Evolutionary conservation across 225 moss, liverwort and hornwort species (phyloP).

Genomic region (Sphagnum contortum): DNA sequence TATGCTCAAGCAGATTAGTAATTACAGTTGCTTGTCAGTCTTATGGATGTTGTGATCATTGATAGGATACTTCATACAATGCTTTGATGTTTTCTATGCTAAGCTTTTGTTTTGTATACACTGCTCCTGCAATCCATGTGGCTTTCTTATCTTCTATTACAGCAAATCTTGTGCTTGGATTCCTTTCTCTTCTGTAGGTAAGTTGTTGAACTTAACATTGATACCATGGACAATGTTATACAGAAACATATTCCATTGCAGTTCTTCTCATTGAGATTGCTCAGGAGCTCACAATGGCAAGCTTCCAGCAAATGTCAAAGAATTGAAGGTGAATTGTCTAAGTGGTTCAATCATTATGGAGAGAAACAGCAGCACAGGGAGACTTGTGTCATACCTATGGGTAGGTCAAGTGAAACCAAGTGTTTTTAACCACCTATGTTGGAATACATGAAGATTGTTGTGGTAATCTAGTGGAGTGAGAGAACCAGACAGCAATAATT

Average conservation of each 20-base stretch:
- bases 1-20: no score
- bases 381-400: not conserved
- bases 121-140: no score
- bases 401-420: not conserved
- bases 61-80: no score
- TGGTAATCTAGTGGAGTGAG: slow-evolving; percentile 3
- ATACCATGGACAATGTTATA: slow-evolving; percentile 61
- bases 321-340: slow-evolving; percentile 54
- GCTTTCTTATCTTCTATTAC: no score
- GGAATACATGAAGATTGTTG: not conserved
- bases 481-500: slow-evolving; percentile 63
- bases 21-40: no score
- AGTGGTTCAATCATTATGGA: not conserved
- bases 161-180: no score
- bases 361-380: not conserved
- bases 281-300: slow-evolving; percentile 67
- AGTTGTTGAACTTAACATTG: slow-evolving; percentile 83
- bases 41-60: no score
- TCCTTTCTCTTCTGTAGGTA: slow-evolving; percentile 28
- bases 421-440: not conserved
- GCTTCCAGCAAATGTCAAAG: slow-evolving; percentile 64
- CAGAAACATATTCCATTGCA: slow-evolving; percentile 95
- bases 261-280: slow-evolving; percentile 77
- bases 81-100: no score
- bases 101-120: no score